A percentile compares a stretch with the other conserved stretches of the same genome.
Evolutionary conservation across 768 basidiomycete species (phyloP).

Genomic region (Chalciporus piperatus): DNA sequence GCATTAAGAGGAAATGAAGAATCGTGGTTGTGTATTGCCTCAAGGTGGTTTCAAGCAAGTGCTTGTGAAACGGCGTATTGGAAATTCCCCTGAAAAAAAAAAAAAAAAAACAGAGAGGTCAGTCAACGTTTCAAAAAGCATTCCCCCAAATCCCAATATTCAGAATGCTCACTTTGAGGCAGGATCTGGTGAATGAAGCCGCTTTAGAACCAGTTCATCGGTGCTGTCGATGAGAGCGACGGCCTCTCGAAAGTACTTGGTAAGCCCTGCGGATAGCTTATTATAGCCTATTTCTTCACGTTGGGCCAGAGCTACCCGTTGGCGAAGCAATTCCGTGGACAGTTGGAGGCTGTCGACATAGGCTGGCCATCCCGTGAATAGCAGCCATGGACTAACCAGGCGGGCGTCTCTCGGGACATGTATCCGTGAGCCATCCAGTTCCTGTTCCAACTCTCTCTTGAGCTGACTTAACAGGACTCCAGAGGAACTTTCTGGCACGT

Average conservation of each 20-base stretch:
- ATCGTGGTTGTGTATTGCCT: slow-evolving; percentile 14
- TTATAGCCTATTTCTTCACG: no score
- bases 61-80: slow-evolving; percentile 23
- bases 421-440: not conserved
- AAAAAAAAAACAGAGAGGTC: no score
- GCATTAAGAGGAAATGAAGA: no score
- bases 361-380: slow-evolving; percentile 6
- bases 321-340: no score
- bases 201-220: slow-evolving; percentile 9
- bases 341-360: no score
- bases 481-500: no score
- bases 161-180: no score
- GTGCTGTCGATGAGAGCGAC: not conserved
- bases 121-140: no score
- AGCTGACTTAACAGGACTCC: no score
- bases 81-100: slow-evolving; percentile 23
- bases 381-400: slow-evolving; percentile 3
- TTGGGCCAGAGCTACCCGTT: no score
- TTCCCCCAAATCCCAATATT: no score
- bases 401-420: not conserved
- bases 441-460: not conserved
- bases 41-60: slow-evolving; percentile 11
- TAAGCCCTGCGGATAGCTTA: no score
- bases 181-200: slow-evolving; percentile 13
- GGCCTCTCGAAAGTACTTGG: slow-evolving; percentile 8